A percentile compares a stretch with the other conserved stretches of the same genome.
Conservation (phyloP, 129 eudicot species). For the Flaveria bidentis region DNA sequence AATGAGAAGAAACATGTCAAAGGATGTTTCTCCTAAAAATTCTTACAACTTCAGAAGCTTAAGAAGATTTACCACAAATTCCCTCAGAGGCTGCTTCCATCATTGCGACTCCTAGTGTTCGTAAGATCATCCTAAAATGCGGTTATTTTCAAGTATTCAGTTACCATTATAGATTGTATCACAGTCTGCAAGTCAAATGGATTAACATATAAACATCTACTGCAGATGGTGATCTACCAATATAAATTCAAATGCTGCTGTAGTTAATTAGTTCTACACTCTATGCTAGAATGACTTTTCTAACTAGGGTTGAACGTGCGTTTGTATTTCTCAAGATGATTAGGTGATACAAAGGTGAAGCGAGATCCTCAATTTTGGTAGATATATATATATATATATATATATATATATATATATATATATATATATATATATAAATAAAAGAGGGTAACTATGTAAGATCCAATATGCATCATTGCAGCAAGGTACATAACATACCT, state of each 20-base stretch:
- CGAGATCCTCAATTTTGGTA: constrained; percentile 29
- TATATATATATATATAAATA: no score
- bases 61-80: constrained; percentile 32
- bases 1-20: constrained; percentile 55
- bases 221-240: constrained; percentile 2
- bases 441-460: constrained; percentile 31
- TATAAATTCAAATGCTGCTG: neutral
- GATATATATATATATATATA: no score
- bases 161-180: neutral
- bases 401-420: no score
- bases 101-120: constrained; percentile 32
- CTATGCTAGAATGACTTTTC: constrained; percentile 12
- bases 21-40: constrained; percentile 24
- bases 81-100: constrained; percentile 45
- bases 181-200: neutral
- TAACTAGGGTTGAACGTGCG: constrained; percentile 9
- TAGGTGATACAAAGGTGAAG: neutral
- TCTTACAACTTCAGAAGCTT: constrained; percentile 32
- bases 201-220: neutral
- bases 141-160: constrained; percentile 1
- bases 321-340: neutral
- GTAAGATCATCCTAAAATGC: constrained; percentile 15
- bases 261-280: neutral
- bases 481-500: constrained; percentile 28
- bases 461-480: constrained; percentile 29